phyloP scores from a whole-genome alignment of 768 basidiomycete genomes.

The Auriscalpium orientale region DNA sequence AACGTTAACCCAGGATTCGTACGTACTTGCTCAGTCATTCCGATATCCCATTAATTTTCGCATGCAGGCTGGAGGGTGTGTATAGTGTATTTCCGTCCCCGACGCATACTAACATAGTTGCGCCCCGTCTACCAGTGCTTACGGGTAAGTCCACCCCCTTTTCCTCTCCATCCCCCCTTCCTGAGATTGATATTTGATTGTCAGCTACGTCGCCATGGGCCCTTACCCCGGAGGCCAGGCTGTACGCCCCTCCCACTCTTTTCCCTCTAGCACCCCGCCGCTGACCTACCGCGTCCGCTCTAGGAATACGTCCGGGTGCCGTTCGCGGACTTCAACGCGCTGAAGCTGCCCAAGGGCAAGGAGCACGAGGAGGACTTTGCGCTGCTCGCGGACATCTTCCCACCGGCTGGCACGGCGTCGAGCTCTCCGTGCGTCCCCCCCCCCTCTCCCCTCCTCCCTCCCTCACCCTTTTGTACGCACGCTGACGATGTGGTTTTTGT shows the following conservation, averaged over 20 bases:
- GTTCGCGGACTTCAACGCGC: slow-evolving; percentile 49
- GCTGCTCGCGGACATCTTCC: slow-evolving; percentile 48
- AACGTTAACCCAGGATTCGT: slow-evolving; percentile 52
- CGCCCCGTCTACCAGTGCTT: slow-evolving; percentile 26
- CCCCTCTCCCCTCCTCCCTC: too few relatives aligned
- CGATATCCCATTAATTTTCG: background rate
- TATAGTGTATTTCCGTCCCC: background rate
- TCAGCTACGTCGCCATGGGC: slow-evolving; percentile 49
- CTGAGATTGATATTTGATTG: background rate
- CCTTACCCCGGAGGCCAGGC: slow-evolving; percentile 49
- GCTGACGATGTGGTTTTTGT: background rate
- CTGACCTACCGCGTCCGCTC: background rate
- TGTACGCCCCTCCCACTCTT: slow-evolving; percentile 22
- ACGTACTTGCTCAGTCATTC: slow-evolving; percentile 15
- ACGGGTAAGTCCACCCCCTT: slow-evolving; percentile 38
- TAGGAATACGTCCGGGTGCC: slow-evolving; percentile 51
- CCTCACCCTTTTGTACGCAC: background rate
- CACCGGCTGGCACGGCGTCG: slow-evolving; percentile 46
- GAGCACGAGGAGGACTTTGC: slow-evolving; percentile 51
- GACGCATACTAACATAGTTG: too few relatives aligned
- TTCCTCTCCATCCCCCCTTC: too few relatives aligned
- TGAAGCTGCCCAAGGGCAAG: slow-evolving; percentile 43
- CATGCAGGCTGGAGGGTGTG: slow-evolving; percentile 39
- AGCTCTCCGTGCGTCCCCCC: slow-evolving; percentile 31
- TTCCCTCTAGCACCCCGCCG: background rate